Evolutionary conservation across 495 filamentous ascomycete species (phyloP).

Genomic region (Xylaria flabelliformis): DNA sequence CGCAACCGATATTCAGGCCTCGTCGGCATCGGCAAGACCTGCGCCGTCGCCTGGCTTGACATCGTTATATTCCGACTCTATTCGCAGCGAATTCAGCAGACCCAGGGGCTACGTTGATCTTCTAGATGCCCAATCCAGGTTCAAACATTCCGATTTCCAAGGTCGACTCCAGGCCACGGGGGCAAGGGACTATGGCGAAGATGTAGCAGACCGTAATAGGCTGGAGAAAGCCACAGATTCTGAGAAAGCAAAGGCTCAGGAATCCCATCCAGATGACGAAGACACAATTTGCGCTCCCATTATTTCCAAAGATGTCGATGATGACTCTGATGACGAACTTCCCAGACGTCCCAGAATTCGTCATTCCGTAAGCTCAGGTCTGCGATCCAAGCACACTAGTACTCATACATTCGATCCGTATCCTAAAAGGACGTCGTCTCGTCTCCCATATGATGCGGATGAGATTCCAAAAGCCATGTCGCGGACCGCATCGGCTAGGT

Average conservation of each 20-base stretch:
- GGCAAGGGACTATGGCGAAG: slow-evolving; percentile 58
- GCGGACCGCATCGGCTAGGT: slow-evolving; percentile 14
- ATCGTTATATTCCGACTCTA: slow-evolving; percentile 25
- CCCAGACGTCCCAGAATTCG: slow-evolving; percentile 29
- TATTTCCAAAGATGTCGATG: slow-evolving; percentile 4
- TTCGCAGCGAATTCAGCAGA: slow-evolving; percentile 38
- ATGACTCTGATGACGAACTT: slow-evolving; percentile 23
- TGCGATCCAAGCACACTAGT: slow-evolving; percentile 34
- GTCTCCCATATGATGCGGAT: slow-evolving; percentile 24
- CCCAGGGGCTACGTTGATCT: slow-evolving; percentile 51
- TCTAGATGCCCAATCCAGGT: slow-evolving; percentile 58
- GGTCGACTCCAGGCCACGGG: slow-evolving; percentile 54
- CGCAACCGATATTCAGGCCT: slow-evolving; percentile 17
- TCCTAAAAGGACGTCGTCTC: slow-evolving; percentile 30
- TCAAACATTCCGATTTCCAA: slow-evolving; percentile 52
- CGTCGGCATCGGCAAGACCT: background rate
- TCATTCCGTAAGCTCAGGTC: slow-evolving; percentile 34
- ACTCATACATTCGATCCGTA: slow-evolving; percentile 29
- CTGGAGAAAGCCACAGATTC: slow-evolving; percentile 28
- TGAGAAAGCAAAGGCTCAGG: background rate
- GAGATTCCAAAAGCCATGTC: slow-evolving; percentile 11
- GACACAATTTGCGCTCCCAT: background rate
- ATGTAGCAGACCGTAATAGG: slow-evolving; percentile 62
- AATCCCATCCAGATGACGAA: background rate
- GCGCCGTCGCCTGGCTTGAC: slow-evolving; percentile 19